phyloP scores from a whole-genome alignment of 495 filamentous ascomycete genomes.

The Tuber melanosporum region DNA sequence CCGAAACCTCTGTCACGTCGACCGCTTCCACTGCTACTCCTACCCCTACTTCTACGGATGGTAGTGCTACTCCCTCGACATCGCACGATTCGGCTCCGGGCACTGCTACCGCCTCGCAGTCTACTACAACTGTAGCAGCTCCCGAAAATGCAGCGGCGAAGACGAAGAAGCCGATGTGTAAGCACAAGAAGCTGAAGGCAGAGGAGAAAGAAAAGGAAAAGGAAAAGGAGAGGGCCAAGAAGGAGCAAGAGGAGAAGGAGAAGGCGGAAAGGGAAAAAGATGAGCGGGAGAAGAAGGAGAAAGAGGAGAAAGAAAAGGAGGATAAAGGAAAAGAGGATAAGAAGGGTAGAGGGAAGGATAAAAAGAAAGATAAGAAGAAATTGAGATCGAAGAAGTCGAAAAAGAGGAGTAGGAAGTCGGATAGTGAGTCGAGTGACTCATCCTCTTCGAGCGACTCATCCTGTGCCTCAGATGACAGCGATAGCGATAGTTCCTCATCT shows the following conservation, averaged over 20 bases:
- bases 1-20: constrained; percentile 9
- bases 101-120: background rate
- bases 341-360: constrained; percentile 43
- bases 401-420: constrained; percentile 35
- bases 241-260: constrained; percentile 43
- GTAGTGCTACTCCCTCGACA: constrained; percentile 5
- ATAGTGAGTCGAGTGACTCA: constrained; percentile 14
- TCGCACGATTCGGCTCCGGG: constrained; percentile 4
- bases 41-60: constrained; percentile 11
- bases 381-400: constrained; percentile 41
- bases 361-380: constrained; percentile 42
- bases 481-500: constrained; percentile 26
- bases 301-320: constrained; percentile 44
- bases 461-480: constrained; percentile 32
- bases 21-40: constrained; percentile 11
- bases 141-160: constrained; percentile 17
- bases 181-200: constrained; percentile 42
- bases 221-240: constrained; percentile 42
- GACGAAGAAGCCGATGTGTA: constrained; percentile 28
- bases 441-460: constrained; percentile 23
- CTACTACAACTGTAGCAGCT: background rate
- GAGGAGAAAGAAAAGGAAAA: constrained; percentile 45
- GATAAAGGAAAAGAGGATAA: constrained; percentile 44
- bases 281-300: constrained; percentile 39
- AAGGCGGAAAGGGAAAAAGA: constrained; percentile 43